Base-by-base conservation (phyloP, 2,329 filamentous ascomycete genomes). In the Colletotrichum nymphaeae region DNA sequence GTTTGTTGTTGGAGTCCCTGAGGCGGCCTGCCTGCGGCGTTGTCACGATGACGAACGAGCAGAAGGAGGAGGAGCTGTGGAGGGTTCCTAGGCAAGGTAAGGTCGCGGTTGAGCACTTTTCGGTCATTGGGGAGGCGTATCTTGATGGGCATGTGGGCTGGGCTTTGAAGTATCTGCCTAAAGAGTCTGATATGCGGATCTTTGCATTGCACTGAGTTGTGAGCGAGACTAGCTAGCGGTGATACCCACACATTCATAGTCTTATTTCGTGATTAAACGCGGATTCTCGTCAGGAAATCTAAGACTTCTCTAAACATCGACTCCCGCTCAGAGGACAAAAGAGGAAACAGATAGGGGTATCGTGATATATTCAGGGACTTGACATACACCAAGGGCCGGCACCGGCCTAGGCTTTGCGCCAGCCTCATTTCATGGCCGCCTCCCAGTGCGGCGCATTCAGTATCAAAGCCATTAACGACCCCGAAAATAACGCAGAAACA, bases 401-500 rank as follows among this genome's bases (percentile, higher is more conserved):
- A 24, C 24, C 24, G 24, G 24, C 24, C 24, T 24, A 24, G 2
- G 24, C 24, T 24, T 3, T 3, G 24, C 24, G 24, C 24, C 24
- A 24, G 24, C 24, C 24, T 24, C 24, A 24, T 3, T 2, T 26
- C 28, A 22, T 1, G 4, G 2, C n/a, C 11, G 14, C 32, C 16
- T 63, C 68, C 75, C 80, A 85, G 11, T 81, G 80, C 3, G 88
- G 88, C 16, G 88, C 87, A 74, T 90, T 89, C 49, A 90, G 80
- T 7, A 90, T 83, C 11, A 90, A 79, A 1, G 83, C 88, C 88
- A 90, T 90, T 55, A 89, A 76, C 32, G 85, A 84, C 6, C 89
- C 89, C 7, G 85, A 86, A 8, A 90, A 80, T 4, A 86, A 76
- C 5, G 82, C 87, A 35, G 87, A 86, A n/a, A 85, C 82, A 0